These are phyloP conservation scores for Saturnispora kantuleensis DNA, from an alignment of 805 yeast species.

Conservation along the genomic window DNA sequence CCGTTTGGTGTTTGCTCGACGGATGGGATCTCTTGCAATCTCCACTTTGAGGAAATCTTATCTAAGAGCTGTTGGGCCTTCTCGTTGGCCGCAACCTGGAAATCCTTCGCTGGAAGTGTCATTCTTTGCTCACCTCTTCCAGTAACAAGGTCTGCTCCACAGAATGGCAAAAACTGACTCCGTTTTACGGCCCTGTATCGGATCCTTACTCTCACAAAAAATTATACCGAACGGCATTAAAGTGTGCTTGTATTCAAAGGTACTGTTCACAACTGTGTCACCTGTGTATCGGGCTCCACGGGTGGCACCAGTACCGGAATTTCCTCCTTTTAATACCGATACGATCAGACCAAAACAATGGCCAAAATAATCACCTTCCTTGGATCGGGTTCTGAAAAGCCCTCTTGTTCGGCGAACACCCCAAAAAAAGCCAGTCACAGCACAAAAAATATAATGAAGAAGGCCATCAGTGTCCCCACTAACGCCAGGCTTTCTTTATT, in stretches of 20 bases:
- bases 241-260: too few species aligned
- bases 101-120: conserved; percentile 8
- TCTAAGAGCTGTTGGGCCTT: conserved; percentile 13
- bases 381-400: too few species aligned
- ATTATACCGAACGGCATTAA: too few species aligned
- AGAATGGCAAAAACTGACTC: neutral
- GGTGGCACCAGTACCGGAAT: too few species aligned
- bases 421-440: neutral
- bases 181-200: neutral
- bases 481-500: neutral
- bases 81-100: conserved; percentile 14
- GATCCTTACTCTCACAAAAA: too few species aligned
- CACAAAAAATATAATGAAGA: neutral
- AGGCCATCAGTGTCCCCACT: neutral
- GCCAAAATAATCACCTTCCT: too few species aligned
- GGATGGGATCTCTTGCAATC: conserved; percentile 19
- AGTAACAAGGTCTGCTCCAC: neutral
- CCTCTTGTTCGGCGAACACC: too few species aligned
- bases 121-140: neutral
- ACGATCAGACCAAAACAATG: too few species aligned
- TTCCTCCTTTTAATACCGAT: too few species aligned
- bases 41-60: conserved; percentile 27
- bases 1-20: conserved; percentile 23
- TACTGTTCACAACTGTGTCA: too few species aligned
- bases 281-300: too few species aligned